Conservation (phyloP, 83 land plant genomes). For the Diphasiastrum complanatum region DNA sequence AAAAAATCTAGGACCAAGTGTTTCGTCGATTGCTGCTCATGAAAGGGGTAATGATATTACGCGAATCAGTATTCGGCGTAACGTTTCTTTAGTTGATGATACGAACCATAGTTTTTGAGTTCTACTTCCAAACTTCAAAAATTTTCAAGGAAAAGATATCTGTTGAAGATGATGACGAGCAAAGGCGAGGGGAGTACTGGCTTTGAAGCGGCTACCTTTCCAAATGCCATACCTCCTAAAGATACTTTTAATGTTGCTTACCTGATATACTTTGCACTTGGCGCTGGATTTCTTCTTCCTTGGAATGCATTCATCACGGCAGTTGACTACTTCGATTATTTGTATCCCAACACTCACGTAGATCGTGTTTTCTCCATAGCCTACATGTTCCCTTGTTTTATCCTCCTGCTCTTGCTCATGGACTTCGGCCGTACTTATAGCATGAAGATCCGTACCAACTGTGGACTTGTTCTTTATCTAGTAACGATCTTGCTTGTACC, state of each 20-base stretch:
- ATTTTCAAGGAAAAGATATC: no score
- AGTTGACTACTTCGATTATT: conserved; percentile 83
- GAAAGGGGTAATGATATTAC: no score
- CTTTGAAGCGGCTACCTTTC: no score
- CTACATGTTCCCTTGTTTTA: conserved; percentile 62
- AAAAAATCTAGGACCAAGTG: no score
- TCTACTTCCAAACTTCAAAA: no score
- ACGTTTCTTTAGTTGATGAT: no score
- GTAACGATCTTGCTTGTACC: conserved; percentile 54
- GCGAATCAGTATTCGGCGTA: no score
- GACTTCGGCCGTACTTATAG: conserved; percentile 33
- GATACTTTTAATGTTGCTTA: conserved; percentile 68
- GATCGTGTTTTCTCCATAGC: conserved; percentile 76
- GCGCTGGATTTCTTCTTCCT: conserved; percentile 77
- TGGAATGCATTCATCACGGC: conserved; percentile 99
- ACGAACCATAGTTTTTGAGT: no score
- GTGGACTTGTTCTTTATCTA: conserved; percentile 53
- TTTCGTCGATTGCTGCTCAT: no score
- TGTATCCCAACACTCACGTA: conserved; percentile 67
- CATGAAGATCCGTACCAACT: conserved; percentile 52
- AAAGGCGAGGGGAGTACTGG: no score
- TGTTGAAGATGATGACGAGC: no score
- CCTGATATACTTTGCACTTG: conserved; percentile 68
- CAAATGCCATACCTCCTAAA: no score
- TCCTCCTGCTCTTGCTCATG: conserved; percentile 44